Percentiles rank a stretch among this genome's conserved stretches.
Evolutionary conservation across 148 eudicot species (phyloP).

Genomic region (Camellia japonica): DNA sequence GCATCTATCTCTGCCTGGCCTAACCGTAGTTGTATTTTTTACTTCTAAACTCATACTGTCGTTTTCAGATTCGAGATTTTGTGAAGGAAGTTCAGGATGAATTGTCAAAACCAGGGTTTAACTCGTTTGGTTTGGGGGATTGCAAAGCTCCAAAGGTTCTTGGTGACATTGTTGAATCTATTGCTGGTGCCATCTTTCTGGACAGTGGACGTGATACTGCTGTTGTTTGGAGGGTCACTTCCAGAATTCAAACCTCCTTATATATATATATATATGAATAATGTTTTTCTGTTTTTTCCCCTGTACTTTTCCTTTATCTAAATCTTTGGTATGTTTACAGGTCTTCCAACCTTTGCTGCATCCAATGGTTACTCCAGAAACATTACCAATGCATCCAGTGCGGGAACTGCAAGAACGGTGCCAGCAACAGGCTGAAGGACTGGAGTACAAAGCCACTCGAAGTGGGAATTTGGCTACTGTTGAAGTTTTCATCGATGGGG

Average conservation of each 20-base stretch:
- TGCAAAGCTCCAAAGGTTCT: slow-evolving; percentile 99
- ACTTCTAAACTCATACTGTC: neutral
- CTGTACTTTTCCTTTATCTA: neutral
- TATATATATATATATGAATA: neutral
- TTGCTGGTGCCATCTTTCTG: slow-evolving; percentile 93
- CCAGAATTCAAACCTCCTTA: neutral
- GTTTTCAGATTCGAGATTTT: slow-evolving; percentile 77
- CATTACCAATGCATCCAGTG: slow-evolving; percentile 99
- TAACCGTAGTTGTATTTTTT: neutral
- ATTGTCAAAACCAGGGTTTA: slow-evolving; percentile 65
- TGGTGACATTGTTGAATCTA: slow-evolving; percentile 94
- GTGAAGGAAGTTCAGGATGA: slow-evolving; percentile 86
- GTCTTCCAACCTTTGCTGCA: slow-evolving; percentile 89
- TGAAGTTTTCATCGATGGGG: slow-evolving; percentile 85
- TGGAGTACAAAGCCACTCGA: slow-evolving; percentile 90
- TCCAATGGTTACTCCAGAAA: slow-evolving; percentile 98
- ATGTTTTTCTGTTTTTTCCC: neutral
- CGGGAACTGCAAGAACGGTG: slow-evolving; percentile 97
- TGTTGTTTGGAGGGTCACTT: slow-evolving; percentile 79
- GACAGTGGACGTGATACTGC: slow-evolving; percentile 67
- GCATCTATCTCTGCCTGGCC: no score
- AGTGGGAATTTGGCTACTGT: slow-evolving; percentile 91
- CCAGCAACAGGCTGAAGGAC: slow-evolving; percentile 97
- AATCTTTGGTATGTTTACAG: slow-evolving; percentile 30
- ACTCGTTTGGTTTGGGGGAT: slow-evolving; percentile 95